Percentiles rank a stretch among this genome's conserved stretches.
These are phyloP conservation scores for Boletus vermiculosoides DNA, from an alignment of 768 basidiomycete genomes.

Conservation along the genomic window DNA sequence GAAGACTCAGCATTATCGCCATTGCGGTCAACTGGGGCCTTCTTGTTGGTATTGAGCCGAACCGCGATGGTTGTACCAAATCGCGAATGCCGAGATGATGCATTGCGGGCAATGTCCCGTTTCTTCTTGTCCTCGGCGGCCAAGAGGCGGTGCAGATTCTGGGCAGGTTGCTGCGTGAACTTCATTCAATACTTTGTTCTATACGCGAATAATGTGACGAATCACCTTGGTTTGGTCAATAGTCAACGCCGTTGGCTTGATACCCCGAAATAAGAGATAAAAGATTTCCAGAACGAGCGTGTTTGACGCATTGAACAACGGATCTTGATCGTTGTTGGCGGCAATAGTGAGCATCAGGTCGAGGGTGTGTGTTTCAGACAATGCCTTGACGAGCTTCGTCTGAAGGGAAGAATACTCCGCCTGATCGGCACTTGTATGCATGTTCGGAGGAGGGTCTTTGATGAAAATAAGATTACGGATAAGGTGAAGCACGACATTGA, in stretches of 20 bases:
- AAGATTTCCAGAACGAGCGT: conserved; percentile 90
- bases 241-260: conserved; percentile 59
- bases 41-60: conserved; percentile 60
- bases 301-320: conserved; percentile 84
- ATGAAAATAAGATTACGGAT: conserved; percentile 94
- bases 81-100: conserved; percentile 83
- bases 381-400: conserved; percentile 65
- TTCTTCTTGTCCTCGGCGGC: conserved; percentile 70
- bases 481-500: conserved; percentile 85
- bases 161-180: conserved; percentile 56
- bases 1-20: conserved; percentile 26
- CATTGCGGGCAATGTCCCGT: conserved; percentile 50
- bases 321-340: conserved; percentile 69
- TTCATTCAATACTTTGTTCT: conserved; percentile 12
- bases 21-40: conserved; percentile 18
- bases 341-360: conserved; percentile 85
- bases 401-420: conserved; percentile 79
- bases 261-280: conserved; percentile 83
- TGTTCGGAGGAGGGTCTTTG: conserved; percentile 76
- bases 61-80: conserved; percentile 96
- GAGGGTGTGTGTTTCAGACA: conserved; percentile 70
- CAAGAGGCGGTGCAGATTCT: conserved; percentile 72
- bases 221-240: conserved; percentile 64
- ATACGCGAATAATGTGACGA: conserved; percentile 1
- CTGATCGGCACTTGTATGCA: conserved; percentile 70